These are phyloP conservation scores for Saccharomycopsis crataegensis DNA, from an alignment of 1,139 yeast species.

Conservation along the genomic window DNA sequence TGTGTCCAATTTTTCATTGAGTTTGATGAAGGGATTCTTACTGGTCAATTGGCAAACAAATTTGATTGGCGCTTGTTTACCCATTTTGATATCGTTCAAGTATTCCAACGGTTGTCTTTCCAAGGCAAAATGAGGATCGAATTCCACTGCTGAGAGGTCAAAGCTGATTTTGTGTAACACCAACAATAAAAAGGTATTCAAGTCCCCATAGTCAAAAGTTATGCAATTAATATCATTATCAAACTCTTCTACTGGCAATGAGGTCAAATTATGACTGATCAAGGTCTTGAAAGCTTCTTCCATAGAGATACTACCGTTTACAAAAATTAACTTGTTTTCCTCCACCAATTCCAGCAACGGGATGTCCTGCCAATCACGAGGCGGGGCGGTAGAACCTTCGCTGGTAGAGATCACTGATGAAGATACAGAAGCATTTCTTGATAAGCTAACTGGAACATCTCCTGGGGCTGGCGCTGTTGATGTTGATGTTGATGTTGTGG, in stretches of 20 bases:
- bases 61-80: constrained; percentile 61
- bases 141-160: constrained; percentile 25
- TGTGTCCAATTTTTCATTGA: constrained; percentile 54
- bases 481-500: too few relatives aligned
- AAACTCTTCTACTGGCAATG: constrained; percentile 64
- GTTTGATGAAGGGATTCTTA: constrained; percentile 77
- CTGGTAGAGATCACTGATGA: constrained; percentile 21
- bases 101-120: constrained; percentile 18
- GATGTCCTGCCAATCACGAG: constrained; percentile 66
- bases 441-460: constrained; percentile 30
- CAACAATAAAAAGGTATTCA: constrained; percentile 72
- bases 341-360: constrained; percentile 69
- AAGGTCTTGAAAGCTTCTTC: constrained; percentile 83
- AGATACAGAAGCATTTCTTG: constrained; percentile 34
- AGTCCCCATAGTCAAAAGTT: constrained; percentile 87
- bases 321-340: constrained; percentile 64
- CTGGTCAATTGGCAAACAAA: constrained; percentile 74
- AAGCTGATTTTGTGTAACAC: constrained; percentile 59
- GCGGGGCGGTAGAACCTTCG: constrained; percentile 13
- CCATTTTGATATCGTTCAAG: constrained; percentile 47
- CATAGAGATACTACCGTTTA: constrained; percentile 57
- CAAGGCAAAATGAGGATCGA: constrained; percentile 16
- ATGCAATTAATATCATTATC: constrained; percentile 55
- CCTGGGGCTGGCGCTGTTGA: constrained; percentile 29
- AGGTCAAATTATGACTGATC: constrained; percentile 64